Evolutionary conservation across 2,329 filamentous ascomycete species (phyloP).

Genomic region (Apiospora saccharicola): DNA sequence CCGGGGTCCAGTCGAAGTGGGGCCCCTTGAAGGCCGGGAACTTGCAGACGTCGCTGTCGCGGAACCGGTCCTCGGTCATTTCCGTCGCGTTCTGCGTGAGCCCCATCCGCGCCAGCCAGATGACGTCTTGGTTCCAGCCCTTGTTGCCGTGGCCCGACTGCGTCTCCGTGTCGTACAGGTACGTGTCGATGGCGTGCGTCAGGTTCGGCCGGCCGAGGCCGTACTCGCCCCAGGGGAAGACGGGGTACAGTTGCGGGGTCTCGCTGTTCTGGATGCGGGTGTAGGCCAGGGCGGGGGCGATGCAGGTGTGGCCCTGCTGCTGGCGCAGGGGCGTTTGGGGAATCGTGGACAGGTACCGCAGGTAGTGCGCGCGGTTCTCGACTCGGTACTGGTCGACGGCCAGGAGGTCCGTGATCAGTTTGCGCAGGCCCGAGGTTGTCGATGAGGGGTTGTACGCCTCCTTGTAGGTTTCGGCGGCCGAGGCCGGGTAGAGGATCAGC

Average conservation of each 20-base stretch:
- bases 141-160: conserved; percentile 21
- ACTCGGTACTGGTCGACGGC: conserved; percentile 16
- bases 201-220: conserved; percentile 23
- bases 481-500: conserved; percentile 21
- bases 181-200: conserved; percentile 21
- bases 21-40: conserved; percentile 24
- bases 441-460: conserved; percentile 14
- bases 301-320: conserved; percentile 19
- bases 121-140: conserved; percentile 25
- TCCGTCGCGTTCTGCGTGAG: conserved; percentile 4
- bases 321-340: conserved; percentile 10
- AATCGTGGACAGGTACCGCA: conserved; percentile 9
- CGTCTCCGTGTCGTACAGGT: conserved; percentile 23
- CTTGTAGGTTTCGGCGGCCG: conserved; percentile 25
- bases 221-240: conserved; percentile 23
- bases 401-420: conserved; percentile 19
- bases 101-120: conserved; percentile 24
- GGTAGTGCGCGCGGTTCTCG: conserved; percentile 13
- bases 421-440: conserved; percentile 10
- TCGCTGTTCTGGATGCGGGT: conserved; percentile 23
- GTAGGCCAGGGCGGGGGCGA: conserved; percentile 21
- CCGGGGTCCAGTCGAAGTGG: conserved; percentile 22
- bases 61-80: conserved; percentile 23
- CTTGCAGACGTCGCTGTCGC: conserved; percentile 22
- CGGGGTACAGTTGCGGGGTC: conserved; percentile 22